phyloP scores from a whole-genome alignment of 345 rosid genomes.

The Hirschfeldia incana region DNA sequence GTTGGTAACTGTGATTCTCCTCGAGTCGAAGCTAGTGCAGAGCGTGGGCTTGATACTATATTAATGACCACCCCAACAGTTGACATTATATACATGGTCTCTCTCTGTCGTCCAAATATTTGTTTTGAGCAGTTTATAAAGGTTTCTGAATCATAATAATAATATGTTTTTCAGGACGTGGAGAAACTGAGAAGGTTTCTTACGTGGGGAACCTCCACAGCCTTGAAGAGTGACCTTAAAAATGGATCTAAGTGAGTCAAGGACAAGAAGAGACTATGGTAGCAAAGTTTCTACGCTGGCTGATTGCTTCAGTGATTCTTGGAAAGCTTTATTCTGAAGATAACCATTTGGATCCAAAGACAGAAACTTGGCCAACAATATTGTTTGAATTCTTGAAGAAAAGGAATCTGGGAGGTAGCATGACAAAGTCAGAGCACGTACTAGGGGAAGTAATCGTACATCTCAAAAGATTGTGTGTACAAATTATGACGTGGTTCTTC shows the following conservation, averaged over 20 bases:
- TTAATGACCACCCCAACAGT: conserved; percentile 68
- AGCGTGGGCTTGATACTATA: conserved; percentile 60
- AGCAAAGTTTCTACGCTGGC: conserved; percentile 78
- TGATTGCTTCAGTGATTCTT: conserved; percentile 67
- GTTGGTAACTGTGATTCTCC: conserved; percentile 36
- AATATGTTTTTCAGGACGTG: conserved; percentile 47
- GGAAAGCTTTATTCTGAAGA: conserved; percentile 41
- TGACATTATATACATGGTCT: conserved; percentile 60
- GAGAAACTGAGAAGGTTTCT: conserved; percentile 63
- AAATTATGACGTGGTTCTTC: too few species aligned
- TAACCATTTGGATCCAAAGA: conserved; percentile 22
- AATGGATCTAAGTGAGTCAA: conserved; percentile 31
- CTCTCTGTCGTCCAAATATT: conserved; percentile 8
- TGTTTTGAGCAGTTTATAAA: too few species aligned
- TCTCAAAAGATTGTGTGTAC: too few species aligned
- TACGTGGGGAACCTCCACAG: conserved; percentile 67
- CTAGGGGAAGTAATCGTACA: too few species aligned
- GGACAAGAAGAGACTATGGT: conserved; percentile 54
- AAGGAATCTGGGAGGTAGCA: conserved; percentile 33
- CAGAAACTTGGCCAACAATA: too few species aligned
- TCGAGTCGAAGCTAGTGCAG: conserved; percentile 43
- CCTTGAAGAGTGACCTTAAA: conserved; percentile 47
- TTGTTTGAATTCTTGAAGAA: conserved; percentile 44
- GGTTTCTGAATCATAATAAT: not conserved
- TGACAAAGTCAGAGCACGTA: conserved; percentile 28